Evolutionary conservation across 176 grass and related monocot genomes (phyloP).

Genomic region (Saccharum officinarum): DNA sequence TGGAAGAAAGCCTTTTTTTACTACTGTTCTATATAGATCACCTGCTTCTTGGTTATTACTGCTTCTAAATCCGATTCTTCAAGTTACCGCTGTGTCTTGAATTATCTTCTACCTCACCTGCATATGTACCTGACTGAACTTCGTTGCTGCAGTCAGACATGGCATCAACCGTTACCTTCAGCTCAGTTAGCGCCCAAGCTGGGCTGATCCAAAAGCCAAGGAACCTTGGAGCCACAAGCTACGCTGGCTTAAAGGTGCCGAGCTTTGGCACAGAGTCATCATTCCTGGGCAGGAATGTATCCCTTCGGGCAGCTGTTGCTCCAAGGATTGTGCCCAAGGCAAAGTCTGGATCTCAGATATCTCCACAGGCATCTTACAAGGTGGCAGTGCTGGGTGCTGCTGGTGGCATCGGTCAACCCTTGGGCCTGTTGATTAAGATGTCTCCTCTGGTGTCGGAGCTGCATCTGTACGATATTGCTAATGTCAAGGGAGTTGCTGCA

Average conservation of each 20-base stretch:
- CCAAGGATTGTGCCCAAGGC: constrained; percentile 57
- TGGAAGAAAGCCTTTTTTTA: not conserved
- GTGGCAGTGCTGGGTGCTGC: constrained; percentile 80
- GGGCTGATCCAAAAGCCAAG: constrained; percentile 40
- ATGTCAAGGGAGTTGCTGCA: constrained; percentile 87
- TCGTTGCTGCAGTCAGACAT: constrained; percentile 33
- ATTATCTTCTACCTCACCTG: not conserved
- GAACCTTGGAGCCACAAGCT: constrained; percentile 31
- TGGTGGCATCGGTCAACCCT: constrained; percentile 81
- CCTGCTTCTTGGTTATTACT: not conserved
- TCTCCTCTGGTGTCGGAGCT: constrained; percentile 69
- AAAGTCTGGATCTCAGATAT: constrained; percentile 40
- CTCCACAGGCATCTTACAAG: constrained; percentile 63
- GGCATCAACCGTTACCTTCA: constrained; percentile 40
- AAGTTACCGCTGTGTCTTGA: not conserved
- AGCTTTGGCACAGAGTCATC: constrained; percentile 20
- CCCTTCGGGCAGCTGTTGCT: constrained; percentile 34
- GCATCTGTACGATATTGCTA: constrained; percentile 87
- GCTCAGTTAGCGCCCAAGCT: constrained; percentile 35
- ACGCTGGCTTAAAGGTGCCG: constrained; percentile 36
- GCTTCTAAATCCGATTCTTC: not conserved
- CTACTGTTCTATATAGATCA: not conserved
- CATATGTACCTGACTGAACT: not conserved
- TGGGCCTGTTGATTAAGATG: constrained; percentile 81
- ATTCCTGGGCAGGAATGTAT: constrained; percentile 34